Evolutionary conservation across 345 rosid species (phyloP).

Genomic region (Populus alba): DNA sequence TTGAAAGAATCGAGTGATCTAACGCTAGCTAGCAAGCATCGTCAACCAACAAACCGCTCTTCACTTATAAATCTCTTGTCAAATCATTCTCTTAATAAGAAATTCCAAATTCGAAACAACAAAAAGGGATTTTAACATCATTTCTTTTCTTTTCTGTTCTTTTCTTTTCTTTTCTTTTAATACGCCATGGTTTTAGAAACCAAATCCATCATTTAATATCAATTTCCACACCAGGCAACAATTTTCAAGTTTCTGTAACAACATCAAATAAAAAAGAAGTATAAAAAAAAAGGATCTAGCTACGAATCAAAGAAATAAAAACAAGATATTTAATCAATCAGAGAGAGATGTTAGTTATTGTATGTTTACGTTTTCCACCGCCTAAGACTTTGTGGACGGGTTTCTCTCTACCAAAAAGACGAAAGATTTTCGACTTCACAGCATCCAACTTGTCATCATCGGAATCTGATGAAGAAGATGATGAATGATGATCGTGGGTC

Average conservation of each 20-base stretch:
- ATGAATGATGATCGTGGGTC: conserved; percentile 40
- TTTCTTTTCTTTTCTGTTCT: too few relatives aligned
- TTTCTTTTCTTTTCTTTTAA: not conserved
- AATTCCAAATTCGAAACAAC: too few relatives aligned
- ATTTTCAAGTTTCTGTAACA: not conserved
- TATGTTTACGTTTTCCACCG: conserved; percentile 35
- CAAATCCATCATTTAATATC: not conserved
- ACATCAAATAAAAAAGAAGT: too few relatives aligned
- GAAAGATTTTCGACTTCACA: conserved; percentile 36
- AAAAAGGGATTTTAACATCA: too few relatives aligned
- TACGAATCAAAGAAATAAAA: not conserved
- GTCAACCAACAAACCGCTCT: not conserved
- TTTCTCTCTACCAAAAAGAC: conserved; percentile 36
- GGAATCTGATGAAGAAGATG: conserved; percentile 61
- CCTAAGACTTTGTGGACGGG: conserved; percentile 41
- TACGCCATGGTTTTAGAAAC: not conserved
- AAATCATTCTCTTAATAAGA: too few relatives aligned
- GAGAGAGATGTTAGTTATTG: not conserved
- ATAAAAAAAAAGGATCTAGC: too few relatives aligned
- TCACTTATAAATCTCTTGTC: too few relatives aligned
- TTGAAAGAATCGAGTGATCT: not conserved
- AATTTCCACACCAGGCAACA: not conserved
- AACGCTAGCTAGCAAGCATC: not conserved
- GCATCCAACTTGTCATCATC: conserved; percentile 48
- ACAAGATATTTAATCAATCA: not conserved